Percentiles rank a stretch among this genome's conserved stretches.
Conservation (phyloP, 179 eudicot species). For the Silene noctiflora region DNA sequence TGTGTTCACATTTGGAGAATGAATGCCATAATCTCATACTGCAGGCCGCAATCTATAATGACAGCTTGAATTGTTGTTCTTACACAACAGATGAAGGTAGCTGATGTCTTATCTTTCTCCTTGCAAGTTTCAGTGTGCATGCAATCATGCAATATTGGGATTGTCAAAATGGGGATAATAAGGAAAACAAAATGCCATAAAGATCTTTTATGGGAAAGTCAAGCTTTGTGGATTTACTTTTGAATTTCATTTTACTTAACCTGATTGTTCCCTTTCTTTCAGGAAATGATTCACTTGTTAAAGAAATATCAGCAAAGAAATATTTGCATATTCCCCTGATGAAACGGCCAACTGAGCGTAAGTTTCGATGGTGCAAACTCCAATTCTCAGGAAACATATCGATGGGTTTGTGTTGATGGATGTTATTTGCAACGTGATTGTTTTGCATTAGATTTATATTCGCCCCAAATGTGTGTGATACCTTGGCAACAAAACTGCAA, state of each 20-base stretch:
- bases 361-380: neutral
- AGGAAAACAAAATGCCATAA: too few relatives aligned
- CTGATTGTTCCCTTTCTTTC: neutral
- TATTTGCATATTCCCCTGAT: neutral
- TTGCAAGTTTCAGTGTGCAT: neutral
- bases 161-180: neutral
- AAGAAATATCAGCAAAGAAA: neutral
- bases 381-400: neutral
- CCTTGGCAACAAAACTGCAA: too few relatives aligned
- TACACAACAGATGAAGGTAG: neutral
- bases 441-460: neutral
- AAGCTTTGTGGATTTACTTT: too few relatives aligned
- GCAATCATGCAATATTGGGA: neutral
- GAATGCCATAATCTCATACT: neutral
- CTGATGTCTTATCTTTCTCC: neutral
- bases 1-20: neutral
- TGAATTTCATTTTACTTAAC: neutral
- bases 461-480: conserved; percentile 2
- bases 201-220: too few relatives aligned
- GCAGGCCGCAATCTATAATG: neutral
- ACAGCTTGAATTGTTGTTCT: neutral
- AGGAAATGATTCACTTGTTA: neutral
- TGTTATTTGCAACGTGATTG: neutral
- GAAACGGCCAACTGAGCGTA: neutral
- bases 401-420: conserved; percentile 4